These are phyloP conservation scores for Sonneratia caseolaris DNA, from an alignment of 345 rosid species.

Conservation along the genomic window DNA sequence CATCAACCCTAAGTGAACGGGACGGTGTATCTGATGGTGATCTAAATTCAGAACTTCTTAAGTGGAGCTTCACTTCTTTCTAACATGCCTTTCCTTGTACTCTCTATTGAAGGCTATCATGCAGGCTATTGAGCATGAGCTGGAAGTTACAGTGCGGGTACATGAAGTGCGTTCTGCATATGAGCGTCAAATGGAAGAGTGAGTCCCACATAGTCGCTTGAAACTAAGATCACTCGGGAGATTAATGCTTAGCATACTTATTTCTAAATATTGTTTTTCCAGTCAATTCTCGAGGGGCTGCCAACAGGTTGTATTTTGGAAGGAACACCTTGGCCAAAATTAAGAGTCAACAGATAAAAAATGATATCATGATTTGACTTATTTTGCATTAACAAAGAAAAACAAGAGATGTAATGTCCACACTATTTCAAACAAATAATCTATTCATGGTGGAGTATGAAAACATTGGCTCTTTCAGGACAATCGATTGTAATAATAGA, in stretches of 20 bases:
- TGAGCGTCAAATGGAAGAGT: slow-evolving; percentile 93
- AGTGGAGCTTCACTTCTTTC: neutral
- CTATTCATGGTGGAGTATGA: neutral
- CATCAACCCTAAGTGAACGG: neutral
- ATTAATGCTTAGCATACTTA: neutral
- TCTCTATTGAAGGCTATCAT: slow-evolving; percentile 50
- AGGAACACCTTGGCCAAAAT: neutral
- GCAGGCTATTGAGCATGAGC: slow-evolving; percentile 90
- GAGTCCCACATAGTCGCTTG: slow-evolving; percentile 20
- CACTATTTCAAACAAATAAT: neutral
- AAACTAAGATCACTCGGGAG: neutral
- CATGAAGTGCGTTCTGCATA: slow-evolving; percentile 92
- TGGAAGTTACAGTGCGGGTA: slow-evolving; percentile 81
- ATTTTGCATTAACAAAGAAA: too few species aligned
- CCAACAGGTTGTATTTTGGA: neutral
- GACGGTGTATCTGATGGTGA: neutral
- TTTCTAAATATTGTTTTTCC: neutral
- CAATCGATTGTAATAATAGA: neutral
- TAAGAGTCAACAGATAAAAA: neutral
- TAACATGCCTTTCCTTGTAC: neutral
- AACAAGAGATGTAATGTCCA: too few species aligned
- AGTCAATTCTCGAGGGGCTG: neutral
- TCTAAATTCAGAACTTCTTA: neutral
- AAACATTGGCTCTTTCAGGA: neutral
- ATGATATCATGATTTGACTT: too few species aligned